Percentiles rank a stretch among this genome's conserved stretches.
Evolutionary conservation across 1,284 basidiomycete genomes (phyloP).

Genomic region (Moniliella sp.): DNA sequence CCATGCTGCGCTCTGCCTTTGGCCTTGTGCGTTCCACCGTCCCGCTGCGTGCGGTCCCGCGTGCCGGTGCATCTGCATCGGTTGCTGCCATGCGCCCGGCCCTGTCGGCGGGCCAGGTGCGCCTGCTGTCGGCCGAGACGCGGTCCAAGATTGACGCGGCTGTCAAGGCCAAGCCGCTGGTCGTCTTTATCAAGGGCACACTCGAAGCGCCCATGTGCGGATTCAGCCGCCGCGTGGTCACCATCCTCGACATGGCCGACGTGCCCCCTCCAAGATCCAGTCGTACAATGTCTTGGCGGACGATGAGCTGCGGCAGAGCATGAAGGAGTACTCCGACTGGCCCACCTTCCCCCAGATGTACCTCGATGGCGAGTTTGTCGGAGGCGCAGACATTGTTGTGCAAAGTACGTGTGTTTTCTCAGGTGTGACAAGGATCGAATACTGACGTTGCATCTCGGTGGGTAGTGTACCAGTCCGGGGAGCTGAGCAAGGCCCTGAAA

Average conservation of each 20-base stretch:
- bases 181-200: slow-evolving; percentile 81
- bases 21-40: too few species aligned
- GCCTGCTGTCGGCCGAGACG: slow-evolving; percentile 37
- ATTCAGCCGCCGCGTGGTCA: slow-evolving; percentile 77
- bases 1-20: too few species aligned
- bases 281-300: slow-evolving; percentile 79
- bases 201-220: slow-evolving; percentile 54
- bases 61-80: too few species aligned
- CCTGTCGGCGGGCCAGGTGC: too few species aligned
- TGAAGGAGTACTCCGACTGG: slow-evolving; percentile 92
- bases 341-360: slow-evolving; percentile 92
- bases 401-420: slow-evolving; percentile 48
- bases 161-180: slow-evolving; percentile 51
- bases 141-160: slow-evolving; percentile 38
- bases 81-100: too few species aligned
- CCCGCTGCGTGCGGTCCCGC: too few species aligned
- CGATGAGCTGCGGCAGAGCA: slow-evolving; percentile 54
- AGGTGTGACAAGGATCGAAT: neutral
- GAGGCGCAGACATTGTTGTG: slow-evolving; percentile 82
- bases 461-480: slow-evolving; percentile 71
- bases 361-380: slow-evolving; percentile 78
- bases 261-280: slow-evolving; percentile 39
- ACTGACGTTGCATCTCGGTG: too few species aligned
- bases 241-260: slow-evolving; percentile 69
- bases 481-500: too few species aligned